Evolutionary conservation across 345 rosid species (phyloP).

Genomic region (Heritiera fomes): DNA sequence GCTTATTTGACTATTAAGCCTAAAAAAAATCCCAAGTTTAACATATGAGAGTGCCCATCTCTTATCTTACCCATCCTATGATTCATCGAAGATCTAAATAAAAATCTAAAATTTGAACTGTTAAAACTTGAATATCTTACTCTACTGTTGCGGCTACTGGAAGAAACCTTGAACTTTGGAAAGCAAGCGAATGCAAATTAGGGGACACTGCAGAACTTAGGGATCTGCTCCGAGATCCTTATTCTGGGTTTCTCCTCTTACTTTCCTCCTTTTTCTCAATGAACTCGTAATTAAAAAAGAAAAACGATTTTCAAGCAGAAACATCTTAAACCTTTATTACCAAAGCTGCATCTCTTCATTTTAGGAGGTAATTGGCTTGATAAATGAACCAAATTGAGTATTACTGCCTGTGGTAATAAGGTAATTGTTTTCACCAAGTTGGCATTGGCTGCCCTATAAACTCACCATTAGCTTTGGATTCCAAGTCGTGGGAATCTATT

Average conservation of each 20-base stretch:
- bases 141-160: no score
- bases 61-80: no score
- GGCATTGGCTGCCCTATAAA: not conserved
- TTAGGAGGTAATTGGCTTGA: not conserved
- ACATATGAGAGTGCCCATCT: no score
- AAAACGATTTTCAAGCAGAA: not conserved
- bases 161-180: not conserved
- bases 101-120: no score
- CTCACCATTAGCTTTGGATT: not conserved
- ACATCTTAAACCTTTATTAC: not conserved
- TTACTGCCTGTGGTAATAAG: not conserved
- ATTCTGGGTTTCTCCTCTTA: not conserved
- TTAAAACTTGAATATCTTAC: no score
- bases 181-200: not conserved
- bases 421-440: not conserved
- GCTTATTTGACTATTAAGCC: no score
- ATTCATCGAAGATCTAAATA: no score
- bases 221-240: not conserved
- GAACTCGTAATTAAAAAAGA: not conserved
- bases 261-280: not conserved
- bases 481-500: not conserved
- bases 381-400: not conserved
- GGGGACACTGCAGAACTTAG: not conserved
- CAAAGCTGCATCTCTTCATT: not conserved
- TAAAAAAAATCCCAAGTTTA: no score